Percentiles rank a stretch among this genome's conserved stretches.
Conservation (phyloP, 2,329 filamentous ascomycete species). For the Aspergillus pseudotamarii region DNA sequence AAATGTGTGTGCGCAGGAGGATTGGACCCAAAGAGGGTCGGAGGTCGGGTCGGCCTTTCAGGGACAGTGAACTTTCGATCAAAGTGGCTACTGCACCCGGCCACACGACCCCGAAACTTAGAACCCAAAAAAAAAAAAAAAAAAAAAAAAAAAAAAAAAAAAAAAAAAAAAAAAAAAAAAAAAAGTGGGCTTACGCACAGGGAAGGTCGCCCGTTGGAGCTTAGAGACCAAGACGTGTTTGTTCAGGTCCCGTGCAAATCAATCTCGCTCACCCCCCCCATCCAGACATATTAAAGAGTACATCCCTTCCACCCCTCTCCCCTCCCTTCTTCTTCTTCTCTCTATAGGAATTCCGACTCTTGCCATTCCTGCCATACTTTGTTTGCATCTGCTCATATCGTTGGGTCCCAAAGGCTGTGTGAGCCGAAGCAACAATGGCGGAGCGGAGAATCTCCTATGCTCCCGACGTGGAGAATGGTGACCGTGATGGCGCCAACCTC, state of each 20-base stretch:
- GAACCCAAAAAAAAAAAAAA: slow-evolving; percentile 5
- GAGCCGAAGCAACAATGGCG: slow-evolving; percentile 48
- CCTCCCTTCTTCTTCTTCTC: slow-evolving; percentile 24
- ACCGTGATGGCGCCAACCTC: slow-evolving; percentile 35
- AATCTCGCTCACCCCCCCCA: slow-evolving; percentile 26
- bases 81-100: slow-evolving; percentile 26
- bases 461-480: slow-evolving; percentile 47
- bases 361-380: slow-evolving; percentile 38
- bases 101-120: slow-evolving; percentile 11
- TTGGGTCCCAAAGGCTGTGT: slow-evolving; percentile 41
- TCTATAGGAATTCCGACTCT: slow-evolving; percentile 43
- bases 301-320: slow-evolving; percentile 30
- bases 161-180: slow-evolving; percentile 18
- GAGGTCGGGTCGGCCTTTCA: slow-evolving; percentile 14
- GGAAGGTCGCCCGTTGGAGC: slow-evolving; percentile 34
- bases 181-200: slow-evolving; percentile 30
- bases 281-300: slow-evolving; percentile 39
- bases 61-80: slow-evolving; percentile 22
- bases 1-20: slow-evolving; percentile 19
- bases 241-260: slow-evolving; percentile 32
- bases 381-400: slow-evolving; percentile 40
- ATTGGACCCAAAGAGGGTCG: slow-evolving; percentile 9
- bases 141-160: slow-evolving; percentile 24
- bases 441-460: slow-evolving; percentile 50
- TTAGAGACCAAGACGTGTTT: slow-evolving; percentile 28